Percentiles rank a stretch among this genome's conserved stretches.
These are phyloP conservation scores for Fusarium buxicola DNA, from an alignment of 2,329 filamentous ascomycete genomes.

Conservation along the genomic window DNA sequence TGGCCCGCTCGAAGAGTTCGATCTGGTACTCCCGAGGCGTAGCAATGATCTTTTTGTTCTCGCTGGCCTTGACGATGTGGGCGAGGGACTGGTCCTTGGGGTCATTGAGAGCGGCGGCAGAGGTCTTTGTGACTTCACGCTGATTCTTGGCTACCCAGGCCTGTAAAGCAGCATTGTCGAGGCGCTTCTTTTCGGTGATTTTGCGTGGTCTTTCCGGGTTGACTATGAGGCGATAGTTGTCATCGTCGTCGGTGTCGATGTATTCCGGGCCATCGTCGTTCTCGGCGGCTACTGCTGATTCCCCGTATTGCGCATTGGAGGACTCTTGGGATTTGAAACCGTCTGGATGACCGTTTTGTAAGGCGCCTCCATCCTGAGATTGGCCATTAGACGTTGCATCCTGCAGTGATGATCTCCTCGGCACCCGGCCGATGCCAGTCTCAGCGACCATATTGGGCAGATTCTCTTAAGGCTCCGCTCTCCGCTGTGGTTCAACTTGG, in stretches of 20 bases:
- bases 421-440: not conserved
- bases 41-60: constrained; percentile 70
- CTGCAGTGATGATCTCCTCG: not conserved
- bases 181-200: constrained; percentile 60
- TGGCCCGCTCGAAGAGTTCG: constrained; percentile 90
- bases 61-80: constrained; percentile 51
- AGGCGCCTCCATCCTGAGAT: not conserved
- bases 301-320: not conserved
- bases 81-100: constrained; percentile 48
- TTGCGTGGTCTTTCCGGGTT: constrained; percentile 51
- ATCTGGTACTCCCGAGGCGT: constrained; percentile 90
- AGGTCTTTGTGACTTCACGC: constrained; percentile 49
- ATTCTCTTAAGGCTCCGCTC: not conserved
- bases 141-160: constrained; percentile 54
- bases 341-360: not conserved
- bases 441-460: constrained; percentile 7
- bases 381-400: not conserved
- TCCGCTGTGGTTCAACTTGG: too few relatives aligned
- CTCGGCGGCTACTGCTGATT: not conserved
- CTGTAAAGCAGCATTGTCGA: constrained; percentile 64
- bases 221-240: constrained; percentile 46
- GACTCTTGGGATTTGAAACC: not conserved
- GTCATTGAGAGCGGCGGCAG: constrained; percentile 43
- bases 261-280: constrained; percentile 21
- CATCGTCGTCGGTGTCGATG: constrained; percentile 39